These are phyloP conservation scores for Haberlea rhodopensis DNA, from an alignment of 257 asterid genomes.

Conservation along the genomic window DNA sequence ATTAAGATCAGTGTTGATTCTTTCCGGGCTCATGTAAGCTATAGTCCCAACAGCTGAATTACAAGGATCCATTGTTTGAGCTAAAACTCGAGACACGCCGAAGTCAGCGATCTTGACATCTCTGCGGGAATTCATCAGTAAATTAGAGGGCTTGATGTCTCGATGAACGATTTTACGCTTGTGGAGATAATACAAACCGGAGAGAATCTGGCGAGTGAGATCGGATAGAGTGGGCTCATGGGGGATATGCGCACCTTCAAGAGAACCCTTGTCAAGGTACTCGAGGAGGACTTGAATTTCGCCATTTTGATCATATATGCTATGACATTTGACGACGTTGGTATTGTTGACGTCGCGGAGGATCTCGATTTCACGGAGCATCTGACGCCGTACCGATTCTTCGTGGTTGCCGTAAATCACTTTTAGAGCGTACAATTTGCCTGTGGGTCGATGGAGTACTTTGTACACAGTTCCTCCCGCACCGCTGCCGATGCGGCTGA, in stretches of 20 bases:
- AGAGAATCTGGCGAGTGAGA: conserved; percentile 29
- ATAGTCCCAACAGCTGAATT: conserved; percentile 45
- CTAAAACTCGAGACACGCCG: conserved; percentile 26
- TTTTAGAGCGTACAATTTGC: conserved; percentile 65
- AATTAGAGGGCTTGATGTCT: conserved; percentile 34
- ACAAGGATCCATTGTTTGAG: conserved; percentile 25
- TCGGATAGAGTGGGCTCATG: conserved; percentile 39
- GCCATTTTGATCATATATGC: conserved; percentile 67
- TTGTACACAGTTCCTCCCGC: conserved; percentile 92
- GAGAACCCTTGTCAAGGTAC: conserved; percentile 76
- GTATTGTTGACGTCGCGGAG: conserved; percentile 82
- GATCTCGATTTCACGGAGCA: conserved; percentile 90
- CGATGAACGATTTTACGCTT: conserved; percentile 29
- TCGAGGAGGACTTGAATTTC: conserved; percentile 84
- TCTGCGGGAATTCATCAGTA: conserved; percentile 20
- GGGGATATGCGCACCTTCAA: conserved; percentile 59
- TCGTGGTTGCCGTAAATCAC: conserved; percentile 86
- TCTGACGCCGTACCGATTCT: conserved; percentile 71
- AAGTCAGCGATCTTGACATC: conserved; percentile 35
- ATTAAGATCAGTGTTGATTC: conserved; percentile 84
- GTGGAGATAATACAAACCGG: conserved; percentile 31
- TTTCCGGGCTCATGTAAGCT: conserved; percentile 91
- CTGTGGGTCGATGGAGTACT: conserved; percentile 75
- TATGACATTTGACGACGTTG: conserved; percentile 78
- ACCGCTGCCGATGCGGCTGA: conserved; percentile 86